These are phyloP conservation scores for Xylaria cubensis DNA, from an alignment of 495 filamentous ascomycete species.

Conservation along the genomic window DNA sequence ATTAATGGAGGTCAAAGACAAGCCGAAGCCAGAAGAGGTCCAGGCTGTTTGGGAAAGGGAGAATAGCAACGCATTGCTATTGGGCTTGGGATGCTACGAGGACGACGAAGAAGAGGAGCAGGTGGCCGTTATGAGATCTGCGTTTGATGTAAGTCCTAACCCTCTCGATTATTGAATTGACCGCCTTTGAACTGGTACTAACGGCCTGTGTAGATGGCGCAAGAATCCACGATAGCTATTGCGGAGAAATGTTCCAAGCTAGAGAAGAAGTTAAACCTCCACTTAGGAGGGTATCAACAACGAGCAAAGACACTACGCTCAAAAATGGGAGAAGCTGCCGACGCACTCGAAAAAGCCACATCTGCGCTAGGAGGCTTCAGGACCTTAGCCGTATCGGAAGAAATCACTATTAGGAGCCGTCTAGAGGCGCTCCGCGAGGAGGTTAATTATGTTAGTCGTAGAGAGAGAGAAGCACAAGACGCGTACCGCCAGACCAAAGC, in stretches of 20 bases:
- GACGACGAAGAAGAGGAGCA: constrained; percentile 74
- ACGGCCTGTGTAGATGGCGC: constrained; percentile 64
- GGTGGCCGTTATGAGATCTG: constrained; percentile 63
- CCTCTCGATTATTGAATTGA: neutral
- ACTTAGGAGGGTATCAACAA: constrained; percentile 89
- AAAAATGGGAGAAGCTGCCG: constrained; percentile 81
- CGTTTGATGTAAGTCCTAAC: constrained; percentile 66
- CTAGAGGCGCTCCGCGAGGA: constrained; percentile 81
- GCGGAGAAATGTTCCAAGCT: constrained; percentile 83
- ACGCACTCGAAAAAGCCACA: constrained; percentile 75
- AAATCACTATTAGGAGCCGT: constrained; percentile 72
- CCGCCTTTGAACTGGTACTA: constrained; percentile 32
- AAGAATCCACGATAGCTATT: constrained; percentile 70
- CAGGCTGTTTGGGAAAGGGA: constrained; percentile 70
- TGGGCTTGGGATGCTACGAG: constrained; percentile 78
- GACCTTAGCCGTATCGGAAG: constrained; percentile 77
- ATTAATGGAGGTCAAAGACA: constrained; percentile 69
- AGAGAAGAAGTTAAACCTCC: constrained; percentile 90
- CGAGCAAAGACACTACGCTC: constrained; percentile 79
- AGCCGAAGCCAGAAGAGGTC: constrained; percentile 66
- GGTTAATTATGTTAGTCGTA: constrained; percentile 78
- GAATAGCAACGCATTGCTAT: constrained; percentile 65
- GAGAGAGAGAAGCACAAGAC: constrained; percentile 92
- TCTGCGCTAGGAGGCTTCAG: constrained; percentile 77
- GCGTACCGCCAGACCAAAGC: constrained; percentile 75